Evolutionary conservation across 192 early-diverging fungal species (phyloP).

Genomic region (Coemansia sp.): DNA sequence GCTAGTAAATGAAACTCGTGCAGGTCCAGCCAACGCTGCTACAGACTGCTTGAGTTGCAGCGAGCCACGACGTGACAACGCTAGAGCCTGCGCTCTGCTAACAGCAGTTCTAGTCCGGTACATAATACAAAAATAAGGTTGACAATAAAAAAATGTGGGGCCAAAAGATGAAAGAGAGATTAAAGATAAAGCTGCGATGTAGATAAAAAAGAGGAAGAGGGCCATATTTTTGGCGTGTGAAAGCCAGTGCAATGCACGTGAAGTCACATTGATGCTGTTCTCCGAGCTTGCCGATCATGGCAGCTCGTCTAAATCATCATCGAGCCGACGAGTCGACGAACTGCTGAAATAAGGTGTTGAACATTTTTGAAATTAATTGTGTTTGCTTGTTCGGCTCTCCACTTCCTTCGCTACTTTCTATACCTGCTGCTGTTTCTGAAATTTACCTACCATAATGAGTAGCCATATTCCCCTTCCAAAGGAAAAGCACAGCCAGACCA

Average conservation of each 20-base stretch:
- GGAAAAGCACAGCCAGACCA: constrained; percentile 49
- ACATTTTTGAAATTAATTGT: too few relatives aligned
- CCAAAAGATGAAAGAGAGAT: constrained; percentile 1
- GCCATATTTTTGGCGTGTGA: background rate
- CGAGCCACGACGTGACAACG: background rate
- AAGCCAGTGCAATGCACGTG: background rate
- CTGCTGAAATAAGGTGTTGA: too few relatives aligned
- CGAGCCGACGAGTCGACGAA: too few relatives aligned
- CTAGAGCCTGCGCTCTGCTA: background rate
- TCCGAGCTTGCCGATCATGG: too few relatives aligned
- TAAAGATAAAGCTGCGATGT: background rate
- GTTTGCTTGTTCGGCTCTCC: too few relatives aligned
- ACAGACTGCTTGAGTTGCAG: background rate
- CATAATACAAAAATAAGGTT: constrained; percentile 2
- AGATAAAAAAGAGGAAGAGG: background rate
- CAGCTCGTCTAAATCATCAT: too few relatives aligned
- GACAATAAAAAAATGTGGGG: constrained; percentile 1
- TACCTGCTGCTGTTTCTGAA: background rate
- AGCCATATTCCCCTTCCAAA: constrained; percentile 46
- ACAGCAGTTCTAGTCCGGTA: constrained; percentile 5
- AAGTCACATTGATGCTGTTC: too few relatives aligned
- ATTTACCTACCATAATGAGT: constrained; percentile 22
- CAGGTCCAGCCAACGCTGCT: background rate
- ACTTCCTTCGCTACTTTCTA: too few relatives aligned
- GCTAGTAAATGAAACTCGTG: too few relatives aligned